Conservation (phyloP, 495 filamentous ascomycete genomes). For the Podospora conica region DNA sequence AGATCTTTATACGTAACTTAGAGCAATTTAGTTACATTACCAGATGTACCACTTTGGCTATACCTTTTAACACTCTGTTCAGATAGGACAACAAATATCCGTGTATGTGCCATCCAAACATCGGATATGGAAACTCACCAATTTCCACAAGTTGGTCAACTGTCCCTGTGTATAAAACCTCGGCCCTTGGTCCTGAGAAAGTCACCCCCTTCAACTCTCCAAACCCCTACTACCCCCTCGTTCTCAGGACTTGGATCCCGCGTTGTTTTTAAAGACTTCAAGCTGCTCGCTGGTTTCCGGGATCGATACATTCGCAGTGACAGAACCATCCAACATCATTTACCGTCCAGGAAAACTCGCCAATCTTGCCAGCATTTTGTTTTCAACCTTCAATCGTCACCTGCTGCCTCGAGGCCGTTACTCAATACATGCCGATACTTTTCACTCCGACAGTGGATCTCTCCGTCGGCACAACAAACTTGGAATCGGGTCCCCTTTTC, state of each 20-base stretch:
- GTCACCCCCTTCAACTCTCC: neutral
- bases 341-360: neutral
- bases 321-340: neutral
- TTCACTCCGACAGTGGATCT: neutral
- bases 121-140: neutral
- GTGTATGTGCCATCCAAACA: neutral
- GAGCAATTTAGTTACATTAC: no score
- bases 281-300: neutral
- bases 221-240: neutral
- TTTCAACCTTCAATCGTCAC: neutral
- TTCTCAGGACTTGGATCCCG: neutral
- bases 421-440: neutral
- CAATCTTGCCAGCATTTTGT: neutral
- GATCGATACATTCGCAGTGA: neutral
- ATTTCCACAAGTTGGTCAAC: neutral
- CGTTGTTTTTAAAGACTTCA: neutral
- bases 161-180: neutral
- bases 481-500: neutral
- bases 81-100: neutral
- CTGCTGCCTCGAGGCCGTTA: neutral
- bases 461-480: no score
- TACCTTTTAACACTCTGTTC: no score
- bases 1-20: no score
- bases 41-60: no score
- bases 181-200: neutral